These are phyloP conservation scores for Austroboletus niveus DNA, from an alignment of 1,284 basidiomycete genomes.

Conservation along the genomic window DNA sequence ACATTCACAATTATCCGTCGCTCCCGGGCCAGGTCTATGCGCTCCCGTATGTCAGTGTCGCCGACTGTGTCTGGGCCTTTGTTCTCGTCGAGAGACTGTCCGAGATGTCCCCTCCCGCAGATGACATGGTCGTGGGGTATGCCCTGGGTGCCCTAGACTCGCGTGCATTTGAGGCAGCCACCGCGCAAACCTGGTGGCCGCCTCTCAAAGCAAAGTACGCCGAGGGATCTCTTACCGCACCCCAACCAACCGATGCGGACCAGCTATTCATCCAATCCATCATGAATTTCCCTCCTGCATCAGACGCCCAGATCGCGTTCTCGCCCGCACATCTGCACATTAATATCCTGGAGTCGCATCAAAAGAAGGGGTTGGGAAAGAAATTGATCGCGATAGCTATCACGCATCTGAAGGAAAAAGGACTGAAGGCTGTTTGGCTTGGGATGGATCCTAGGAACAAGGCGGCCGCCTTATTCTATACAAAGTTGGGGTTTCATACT, in stretches of 20 bases:
- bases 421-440: slow-evolving; percentile 29
- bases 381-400: slow-evolving; percentile 42
- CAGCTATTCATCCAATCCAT: slow-evolving; percentile 26
- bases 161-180: slow-evolving; percentile 26
- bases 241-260: slow-evolving; percentile 23
- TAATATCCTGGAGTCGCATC: slow-evolving; percentile 47
- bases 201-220: slow-evolving; percentile 27
- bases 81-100: slow-evolving; percentile 57
- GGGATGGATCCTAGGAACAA: slow-evolving; percentile 27
- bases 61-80: slow-evolving; percentile 63
- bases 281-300: slow-evolving; percentile 20
- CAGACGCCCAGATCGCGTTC: slow-evolving; percentile 26
- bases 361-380: slow-evolving; percentile 48
- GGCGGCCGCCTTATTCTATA: slow-evolving; percentile 27
- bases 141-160: slow-evolving; percentile 28
- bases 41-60: slow-evolving; percentile 67
- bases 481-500: slow-evolving; percentile 24
- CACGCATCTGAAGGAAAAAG: slow-evolving; percentile 28
- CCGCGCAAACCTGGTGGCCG: slow-evolving; percentile 32
- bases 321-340: slow-evolving; percentile 52
- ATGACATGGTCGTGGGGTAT: slow-evolving; percentile 32
- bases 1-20: slow-evolving; percentile 56
- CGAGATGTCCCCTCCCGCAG: slow-evolving; percentile 24
- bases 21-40: slow-evolving; percentile 69
- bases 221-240: slow-evolving; percentile 3